Base-by-base conservation (phyloP, 2,329 filamentous ascomycete species). In the Ilyonectria destructans region DNA sequence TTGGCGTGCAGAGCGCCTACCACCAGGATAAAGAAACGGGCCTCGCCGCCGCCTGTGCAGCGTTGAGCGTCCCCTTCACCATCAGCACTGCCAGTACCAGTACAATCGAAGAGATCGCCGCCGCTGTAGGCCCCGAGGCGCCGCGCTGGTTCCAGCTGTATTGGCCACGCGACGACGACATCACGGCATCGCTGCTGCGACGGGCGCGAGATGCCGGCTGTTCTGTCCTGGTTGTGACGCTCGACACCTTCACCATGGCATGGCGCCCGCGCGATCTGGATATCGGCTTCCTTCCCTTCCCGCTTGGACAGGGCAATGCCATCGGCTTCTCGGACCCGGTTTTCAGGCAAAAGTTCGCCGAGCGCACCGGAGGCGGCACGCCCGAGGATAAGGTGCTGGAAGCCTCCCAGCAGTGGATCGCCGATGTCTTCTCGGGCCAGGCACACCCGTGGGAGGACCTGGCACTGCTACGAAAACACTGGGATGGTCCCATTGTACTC, bases 121-220 rank as follows among this genome's bases (percentile, higher is more conserved):
- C 86, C 58, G 87, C 86, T 0, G 80, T 86, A 6, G 88, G 88
- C 0, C 83, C 86, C 35, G 15, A 45, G n/a, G n/a, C 43, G 43
- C 43, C 43, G 6, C 83, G 91, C 12, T 95, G 91, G 91, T 95
- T 87, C 77, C 92, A 95, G 77, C 85, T 95, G 0, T 95, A 95
- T 81, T 94, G 91, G 90, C 92, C 92, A 0, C 69, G 85, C 21
- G 87, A 89, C 62, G 86, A 94, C 59, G 87, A 90, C 3, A 83
- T 94, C 62, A 94, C 92, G 0, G 81, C 86, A 0, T 92, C 88
- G 1, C 81, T 94, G 17, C 83, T 94, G 5, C 76, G 80, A 1
- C 85, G 91, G 0, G 92, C 91, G 0, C 89, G 89, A 75, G 83
- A 80, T 0, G 86, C 83, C 35, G 92, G 91, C 1, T 94, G 86